Evolutionary conservation across 495 filamentous ascomycete genomes (phyloP).

Genomic region (Sabuloglossum arenarium): DNA sequence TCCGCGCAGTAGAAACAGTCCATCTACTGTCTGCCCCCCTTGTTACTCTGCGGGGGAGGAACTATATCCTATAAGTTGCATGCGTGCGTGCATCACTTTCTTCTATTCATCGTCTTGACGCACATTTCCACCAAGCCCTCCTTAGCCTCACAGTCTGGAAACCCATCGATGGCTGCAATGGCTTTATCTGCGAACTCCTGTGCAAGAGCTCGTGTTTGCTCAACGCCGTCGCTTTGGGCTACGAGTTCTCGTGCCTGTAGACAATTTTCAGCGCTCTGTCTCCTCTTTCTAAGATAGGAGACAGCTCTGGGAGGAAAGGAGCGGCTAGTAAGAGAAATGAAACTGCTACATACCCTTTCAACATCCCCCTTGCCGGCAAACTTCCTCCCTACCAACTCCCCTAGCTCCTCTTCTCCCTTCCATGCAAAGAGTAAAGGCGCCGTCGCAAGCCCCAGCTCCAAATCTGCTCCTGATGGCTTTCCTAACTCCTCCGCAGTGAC

Average conservation of each 20-base stretch:
- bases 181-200: constrained; percentile 81
- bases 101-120: constrained; percentile 68
- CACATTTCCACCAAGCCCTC: constrained; percentile 82
- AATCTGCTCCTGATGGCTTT: constrained; percentile 84
- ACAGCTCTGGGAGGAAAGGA: not conserved
- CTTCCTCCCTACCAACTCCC: constrained; percentile 75
- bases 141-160: constrained; percentile 87
- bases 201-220: constrained; percentile 73
- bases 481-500: constrained; percentile 64
- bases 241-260: constrained; percentile 68
- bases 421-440: constrained; percentile 90
- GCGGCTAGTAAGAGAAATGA: not conserved
- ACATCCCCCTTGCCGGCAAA: constrained; percentile 73
- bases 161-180: constrained; percentile 54
- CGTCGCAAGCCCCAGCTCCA: constrained; percentile 88
- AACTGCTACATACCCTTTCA: constrained; percentile 35
- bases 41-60: no score
- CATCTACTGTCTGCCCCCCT: no score
- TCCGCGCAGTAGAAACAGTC: no score
- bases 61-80: no score
- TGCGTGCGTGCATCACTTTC: no score
- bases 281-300: no score
- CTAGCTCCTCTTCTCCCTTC: constrained; percentile 72
- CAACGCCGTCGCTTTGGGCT: constrained; percentile 59
- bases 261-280: constrained; percentile 1